These are phyloP conservation scores for Trichoderma polysporum DNA, from an alignment of 2,329 filamentous ascomycete genomes.

Conservation along the genomic window DNA sequence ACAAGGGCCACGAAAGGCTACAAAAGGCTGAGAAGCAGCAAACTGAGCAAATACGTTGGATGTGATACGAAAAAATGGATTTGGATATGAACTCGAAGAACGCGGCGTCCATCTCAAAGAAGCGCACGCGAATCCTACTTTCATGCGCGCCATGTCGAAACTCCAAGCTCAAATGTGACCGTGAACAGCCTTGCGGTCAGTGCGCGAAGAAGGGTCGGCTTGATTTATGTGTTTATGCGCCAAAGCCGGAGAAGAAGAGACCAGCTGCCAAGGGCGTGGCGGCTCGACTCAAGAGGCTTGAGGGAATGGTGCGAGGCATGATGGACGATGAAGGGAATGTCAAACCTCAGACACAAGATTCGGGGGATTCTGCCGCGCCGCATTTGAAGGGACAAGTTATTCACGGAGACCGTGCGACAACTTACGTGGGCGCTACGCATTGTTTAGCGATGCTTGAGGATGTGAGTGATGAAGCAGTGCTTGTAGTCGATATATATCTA, in stretches of 20 bases:
- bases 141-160: slow-evolving; percentile 53
- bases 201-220: slow-evolving; percentile 50
- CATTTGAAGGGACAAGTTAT: slow-evolving; percentile 44
- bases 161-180: slow-evolving; percentile 59
- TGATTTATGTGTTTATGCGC: slow-evolving; percentile 50
- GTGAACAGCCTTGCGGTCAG: slow-evolving; percentile 51
- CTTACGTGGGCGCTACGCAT: slow-evolving; percentile 59
- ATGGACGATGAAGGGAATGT: slow-evolving; percentile 43
- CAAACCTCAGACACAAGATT: slow-evolving; percentile 8
- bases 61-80: slow-evolving; percentile 7
- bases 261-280: slow-evolving; percentile 52
- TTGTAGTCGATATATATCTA: background rate
- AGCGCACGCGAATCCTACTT: slow-evolving; percentile 50
- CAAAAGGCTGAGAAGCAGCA: background rate
- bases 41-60: background rate
- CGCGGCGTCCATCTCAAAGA: slow-evolving; percentile 26
- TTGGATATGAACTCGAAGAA: background rate
- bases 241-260: slow-evolving; percentile 42
- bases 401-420: slow-evolving; percentile 43
- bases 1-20: too few species aligned
- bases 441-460: slow-evolving; percentile 61
- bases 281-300: slow-evolving; percentile 53
- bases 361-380: slow-evolving; percentile 25
- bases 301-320: slow-evolving; percentile 58
- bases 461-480: slow-evolving; percentile 34